Conservation (phyloP, 2,329 filamentous ascomycete genomes). For the Metarhizium anisopliae region DNA sequence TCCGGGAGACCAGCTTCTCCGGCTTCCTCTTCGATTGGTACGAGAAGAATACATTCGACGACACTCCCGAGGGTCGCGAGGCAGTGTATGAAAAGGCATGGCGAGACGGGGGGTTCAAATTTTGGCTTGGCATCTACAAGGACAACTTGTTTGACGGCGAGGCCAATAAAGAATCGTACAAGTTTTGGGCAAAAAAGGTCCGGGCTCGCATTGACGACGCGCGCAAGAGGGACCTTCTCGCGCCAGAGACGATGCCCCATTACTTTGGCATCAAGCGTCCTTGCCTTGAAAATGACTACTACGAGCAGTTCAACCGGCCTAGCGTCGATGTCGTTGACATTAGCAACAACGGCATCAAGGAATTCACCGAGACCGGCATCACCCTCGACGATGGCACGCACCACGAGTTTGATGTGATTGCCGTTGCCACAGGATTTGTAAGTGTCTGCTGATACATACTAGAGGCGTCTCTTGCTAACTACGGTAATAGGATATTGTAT, state of each 20-base stretch:
- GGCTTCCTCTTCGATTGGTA: constrained; percentile 50
- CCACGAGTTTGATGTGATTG: constrained; percentile 34
- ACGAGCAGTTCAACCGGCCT: constrained; percentile 36
- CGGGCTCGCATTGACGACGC: constrained; percentile 41
- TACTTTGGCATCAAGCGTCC: constrained; percentile 45
- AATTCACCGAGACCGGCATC: constrained; percentile 32
- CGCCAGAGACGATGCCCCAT: constrained; percentile 34
- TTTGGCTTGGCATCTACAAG: constrained; percentile 45
- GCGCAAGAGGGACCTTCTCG: constrained; percentile 38
- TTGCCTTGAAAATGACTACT: constrained; percentile 34
- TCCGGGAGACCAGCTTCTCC: constrained; percentile 43
- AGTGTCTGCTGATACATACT: constrained; percentile 10
- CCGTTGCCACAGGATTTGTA: constrained; percentile 37
- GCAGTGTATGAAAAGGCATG: constrained; percentile 40
- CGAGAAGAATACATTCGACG: constrained; percentile 47
- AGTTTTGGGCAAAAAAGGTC: constrained; percentile 46
- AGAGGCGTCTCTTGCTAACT: background rate
- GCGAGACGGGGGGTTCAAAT: constrained; percentile 43
- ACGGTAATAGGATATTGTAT: constrained; percentile 20
- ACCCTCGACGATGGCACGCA: constrained; percentile 29
- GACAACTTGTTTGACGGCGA: constrained; percentile 36
- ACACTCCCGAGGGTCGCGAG: constrained; percentile 38
- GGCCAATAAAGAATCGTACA: constrained; percentile 44
- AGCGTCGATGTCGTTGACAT: constrained; percentile 34
- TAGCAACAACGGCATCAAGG: constrained; percentile 28